Evolutionary conservation across 306 rosid genomes (phyloP).

Genomic region (Castanea sativa): DNA sequence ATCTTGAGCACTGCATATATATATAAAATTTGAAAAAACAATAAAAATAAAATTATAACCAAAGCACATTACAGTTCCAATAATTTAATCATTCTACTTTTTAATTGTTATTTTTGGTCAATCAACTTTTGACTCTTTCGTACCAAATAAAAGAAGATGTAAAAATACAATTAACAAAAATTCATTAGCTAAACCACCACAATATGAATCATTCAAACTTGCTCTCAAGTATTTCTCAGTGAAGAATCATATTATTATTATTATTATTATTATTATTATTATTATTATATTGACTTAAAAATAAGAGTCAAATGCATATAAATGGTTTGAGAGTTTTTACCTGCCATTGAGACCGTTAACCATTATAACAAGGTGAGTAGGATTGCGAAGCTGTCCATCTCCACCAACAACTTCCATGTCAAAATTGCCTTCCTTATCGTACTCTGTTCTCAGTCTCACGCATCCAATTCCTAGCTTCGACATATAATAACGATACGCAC

Average conservation of each 20-base stretch:
- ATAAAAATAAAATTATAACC: too few species aligned
- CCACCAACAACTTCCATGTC: constrained; percentile 58
- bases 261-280: background rate
- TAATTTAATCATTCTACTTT: too few species aligned
- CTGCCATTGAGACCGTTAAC: constrained; percentile 87
- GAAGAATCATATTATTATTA: background rate
- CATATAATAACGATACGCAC: constrained; percentile 4
- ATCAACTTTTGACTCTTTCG: too few species aligned
- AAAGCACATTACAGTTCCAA: too few species aligned
- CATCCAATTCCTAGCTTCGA: constrained; percentile 54
- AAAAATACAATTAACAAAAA: too few species aligned
- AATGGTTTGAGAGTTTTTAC: constrained; percentile 14
- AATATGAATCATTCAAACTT: background rate
- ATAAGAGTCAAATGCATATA: background rate
- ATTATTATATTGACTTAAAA: too few species aligned
- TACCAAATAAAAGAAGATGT: too few species aligned
- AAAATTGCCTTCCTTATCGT: constrained; percentile 39
- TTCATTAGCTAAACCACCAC: too few species aligned
- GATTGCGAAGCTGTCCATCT: constrained; percentile 32
- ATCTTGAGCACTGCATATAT: constrained; percentile 57
- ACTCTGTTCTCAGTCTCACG: constrained; percentile 49
- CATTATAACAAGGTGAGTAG: constrained; percentile 68
- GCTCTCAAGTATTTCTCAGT: background rate
- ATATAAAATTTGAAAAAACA: background rate
- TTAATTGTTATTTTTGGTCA: too few species aligned